Conservation (phyloP, 2,329 filamentous ascomycete genomes). For the Penicillium sp. region DNA sequence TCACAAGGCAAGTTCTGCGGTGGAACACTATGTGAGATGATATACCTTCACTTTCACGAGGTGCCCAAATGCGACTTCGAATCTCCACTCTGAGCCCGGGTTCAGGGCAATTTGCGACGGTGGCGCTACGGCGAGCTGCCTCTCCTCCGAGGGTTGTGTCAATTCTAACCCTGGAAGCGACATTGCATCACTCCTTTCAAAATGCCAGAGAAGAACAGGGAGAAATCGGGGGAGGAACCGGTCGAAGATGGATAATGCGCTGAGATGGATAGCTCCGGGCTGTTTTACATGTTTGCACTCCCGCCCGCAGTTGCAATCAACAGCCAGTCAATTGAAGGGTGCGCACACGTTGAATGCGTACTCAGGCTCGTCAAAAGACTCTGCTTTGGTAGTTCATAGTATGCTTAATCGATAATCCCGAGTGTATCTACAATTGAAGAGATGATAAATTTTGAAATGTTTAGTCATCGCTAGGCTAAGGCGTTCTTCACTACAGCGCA, state of each 20-base stretch:
- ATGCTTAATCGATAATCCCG: not conserved
- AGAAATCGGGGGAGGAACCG: not conserved
- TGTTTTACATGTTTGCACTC: slow-evolving; percentile 16
- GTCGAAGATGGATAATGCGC: not conserved
- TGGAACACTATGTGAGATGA: not conserved
- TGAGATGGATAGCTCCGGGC: slow-evolving; percentile 1
- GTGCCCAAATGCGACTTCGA: slow-evolving; percentile 62
- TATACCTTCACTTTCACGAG: slow-evolving; percentile 54
- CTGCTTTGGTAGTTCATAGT: not conserved
- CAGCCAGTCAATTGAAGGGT: no score
- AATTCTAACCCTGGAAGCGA: slow-evolving; percentile 73
- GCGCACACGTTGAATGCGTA: no score
- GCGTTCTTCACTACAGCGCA: slow-evolving; percentile 15
- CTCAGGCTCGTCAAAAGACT: no score
- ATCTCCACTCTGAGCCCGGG: slow-evolving; percentile 73
- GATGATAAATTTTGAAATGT: not conserved
- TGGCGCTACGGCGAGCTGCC: slow-evolving; percentile 36
- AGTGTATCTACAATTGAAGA: not conserved
- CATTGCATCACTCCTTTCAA: slow-evolving; percentile 48
- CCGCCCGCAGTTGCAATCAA: not conserved
- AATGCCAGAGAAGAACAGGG: not conserved
- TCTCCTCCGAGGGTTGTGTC: slow-evolving; percentile 58
- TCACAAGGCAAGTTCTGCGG: not conserved
- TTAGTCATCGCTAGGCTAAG: slow-evolving; percentile 13
- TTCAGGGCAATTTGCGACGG: slow-evolving; percentile 54